Conservation (phyloP, 2,329 filamentous ascomycete species). For the Aspergillus tamarii region DNA sequence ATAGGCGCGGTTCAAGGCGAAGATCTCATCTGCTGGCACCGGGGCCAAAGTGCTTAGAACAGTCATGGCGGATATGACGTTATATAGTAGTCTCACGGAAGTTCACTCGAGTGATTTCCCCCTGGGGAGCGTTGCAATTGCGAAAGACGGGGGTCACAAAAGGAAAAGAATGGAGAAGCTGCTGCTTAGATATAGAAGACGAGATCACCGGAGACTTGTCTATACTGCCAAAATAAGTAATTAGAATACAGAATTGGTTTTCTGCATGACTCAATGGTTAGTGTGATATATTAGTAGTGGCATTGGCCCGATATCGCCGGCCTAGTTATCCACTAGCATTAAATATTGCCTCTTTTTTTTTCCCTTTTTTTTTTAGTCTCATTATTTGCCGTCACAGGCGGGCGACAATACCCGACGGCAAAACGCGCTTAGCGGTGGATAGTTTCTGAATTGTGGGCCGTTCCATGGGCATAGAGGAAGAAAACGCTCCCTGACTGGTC, state of each 20-base stretch:
- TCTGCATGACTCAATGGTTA: slow-evolving; percentile 13
- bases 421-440: slow-evolving; percentile 20
- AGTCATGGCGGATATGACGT: slow-evolving; percentile 28
- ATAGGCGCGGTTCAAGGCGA: slow-evolving; percentile 84
- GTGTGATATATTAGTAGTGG: slow-evolving; percentile 11
- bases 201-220: background rate
- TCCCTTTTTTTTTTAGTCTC: slow-evolving; percentile 8
- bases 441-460: slow-evolving; percentile 14
- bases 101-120: background rate
- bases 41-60: slow-evolving; percentile 64
- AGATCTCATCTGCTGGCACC: slow-evolving; percentile 88
- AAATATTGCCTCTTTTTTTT: background rate
- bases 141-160: background rate
- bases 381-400: slow-evolving; percentile 10
- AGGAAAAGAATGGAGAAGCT: slow-evolving; percentile 17
- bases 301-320: slow-evolving; percentile 36
- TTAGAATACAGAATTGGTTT: slow-evolving; percentile 11
- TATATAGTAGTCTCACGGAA: background rate
- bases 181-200: slow-evolving; percentile 7
- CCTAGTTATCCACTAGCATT: slow-evolving; percentile 16
- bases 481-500: slow-evolving; percentile 8
- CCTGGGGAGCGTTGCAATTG: background rate
- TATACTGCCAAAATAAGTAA: slow-evolving; percentile 8
- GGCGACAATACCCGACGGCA: slow-evolving; percentile 16
- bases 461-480: slow-evolving; percentile 3